phyloP scores from a whole-genome alignment of 805 yeast genomes.

The Pichia occidentalis region DNA sequence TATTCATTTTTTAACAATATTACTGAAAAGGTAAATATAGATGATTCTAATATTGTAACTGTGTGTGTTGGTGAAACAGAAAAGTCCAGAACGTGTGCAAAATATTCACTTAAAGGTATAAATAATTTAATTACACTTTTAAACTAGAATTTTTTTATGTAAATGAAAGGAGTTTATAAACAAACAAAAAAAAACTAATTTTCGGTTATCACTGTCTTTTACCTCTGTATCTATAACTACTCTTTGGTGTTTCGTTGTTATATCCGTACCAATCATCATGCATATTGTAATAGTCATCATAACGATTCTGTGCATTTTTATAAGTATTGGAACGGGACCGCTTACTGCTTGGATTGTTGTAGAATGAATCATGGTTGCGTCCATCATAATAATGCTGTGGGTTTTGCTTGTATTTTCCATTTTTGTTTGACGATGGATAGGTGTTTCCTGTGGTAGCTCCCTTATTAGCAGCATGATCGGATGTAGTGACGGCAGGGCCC shows the following conservation, averaged over 20 bases:
- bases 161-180: neutral
- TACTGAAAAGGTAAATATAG: constrained; percentile 20
- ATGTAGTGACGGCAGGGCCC: neutral
- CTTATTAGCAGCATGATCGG: neutral
- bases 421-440: neutral
- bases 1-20: constrained; percentile 48
- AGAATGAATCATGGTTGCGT: neutral
- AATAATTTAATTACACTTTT: constrained; percentile 60
- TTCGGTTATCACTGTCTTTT: too few species aligned
- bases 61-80: constrained; percentile 47
- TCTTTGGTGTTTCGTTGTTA: too few species aligned
- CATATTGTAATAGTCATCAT: neutral
- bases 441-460: too few species aligned
- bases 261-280: neutral
- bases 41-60: constrained; percentile 46
- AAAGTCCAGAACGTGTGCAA: constrained; percentile 39
- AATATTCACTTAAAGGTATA: constrained; percentile 58
- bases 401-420: neutral
- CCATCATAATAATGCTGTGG: neutral
- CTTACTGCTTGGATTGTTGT: neutral
- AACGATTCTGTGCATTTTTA: too few species aligned
- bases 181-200: too few species aligned
- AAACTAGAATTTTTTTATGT: constrained; percentile 11
- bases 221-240: constrained; percentile 1
- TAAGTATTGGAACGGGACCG: too few species aligned